Evolutionary conservation across 1,139 yeast species (phyloP).

Genomic region (Lodderomyces parapsilosis): DNA sequence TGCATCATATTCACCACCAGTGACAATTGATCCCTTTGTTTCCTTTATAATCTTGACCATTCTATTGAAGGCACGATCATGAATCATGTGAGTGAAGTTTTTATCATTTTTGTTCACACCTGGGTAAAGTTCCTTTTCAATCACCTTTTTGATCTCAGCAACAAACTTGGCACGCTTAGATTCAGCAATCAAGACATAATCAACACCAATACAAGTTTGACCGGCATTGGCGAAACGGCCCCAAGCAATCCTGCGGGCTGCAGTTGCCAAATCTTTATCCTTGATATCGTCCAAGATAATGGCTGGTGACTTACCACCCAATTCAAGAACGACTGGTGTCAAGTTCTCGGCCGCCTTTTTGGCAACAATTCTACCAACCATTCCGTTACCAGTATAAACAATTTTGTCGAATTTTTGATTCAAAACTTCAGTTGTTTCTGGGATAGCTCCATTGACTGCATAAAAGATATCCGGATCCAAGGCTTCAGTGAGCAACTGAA

Average conservation of each 20-base stretch:
- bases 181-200: slow-evolving; percentile 69
- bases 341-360: slow-evolving; percentile 77
- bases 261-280: slow-evolving; percentile 42
- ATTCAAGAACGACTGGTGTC: slow-evolving; percentile 78
- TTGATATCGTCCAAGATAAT: slow-evolving; percentile 55
- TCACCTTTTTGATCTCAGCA: slow-evolving; percentile 35
- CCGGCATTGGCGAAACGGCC: slow-evolving; percentile 79
- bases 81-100: slow-evolving; percentile 62
- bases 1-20: slow-evolving; percentile 55
- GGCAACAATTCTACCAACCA: slow-evolving; percentile 76
- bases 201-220: slow-evolving; percentile 88
- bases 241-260: slow-evolving; percentile 73
- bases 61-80: slow-evolving; percentile 55
- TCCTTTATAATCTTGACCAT: slow-evolving; percentile 42
- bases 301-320: slow-evolving; percentile 90
- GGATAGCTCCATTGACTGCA: slow-evolving; percentile 71
- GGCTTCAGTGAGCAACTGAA: slow-evolving; percentile 51
- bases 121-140: slow-evolving; percentile 38
- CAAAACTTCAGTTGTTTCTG: slow-evolving; percentile 64
- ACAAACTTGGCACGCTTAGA: slow-evolving; percentile 53
- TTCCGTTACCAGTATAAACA: slow-evolving; percentile 76
- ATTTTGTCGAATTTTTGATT: slow-evolving; percentile 75
- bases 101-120: slow-evolving; percentile 24
- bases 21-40: slow-evolving; percentile 59
- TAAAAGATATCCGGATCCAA: slow-evolving; percentile 56